Percentiles rank a stretch among this genome's conserved stretches.
Evolutionary conservation across 2,329 filamentous ascomycete genomes (phyloP).

Genomic region (Thielaviopsis punctulata): DNA sequence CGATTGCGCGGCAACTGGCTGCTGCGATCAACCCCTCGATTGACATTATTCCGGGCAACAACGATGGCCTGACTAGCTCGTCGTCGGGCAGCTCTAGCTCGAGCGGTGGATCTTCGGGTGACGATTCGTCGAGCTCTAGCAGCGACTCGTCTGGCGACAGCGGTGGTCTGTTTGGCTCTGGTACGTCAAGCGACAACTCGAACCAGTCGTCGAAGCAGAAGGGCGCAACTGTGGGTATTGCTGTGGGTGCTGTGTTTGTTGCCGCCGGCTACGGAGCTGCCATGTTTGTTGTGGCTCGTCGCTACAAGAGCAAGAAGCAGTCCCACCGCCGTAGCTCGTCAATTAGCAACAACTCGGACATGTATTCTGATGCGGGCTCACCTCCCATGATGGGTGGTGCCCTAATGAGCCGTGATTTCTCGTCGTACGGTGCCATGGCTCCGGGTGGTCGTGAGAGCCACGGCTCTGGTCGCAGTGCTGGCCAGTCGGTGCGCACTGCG

Average conservation of each 20-base stretch:
- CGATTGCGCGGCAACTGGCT: slow-evolving; percentile 56
- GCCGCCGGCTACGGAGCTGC: slow-evolving; percentile 79
- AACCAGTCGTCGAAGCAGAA: slow-evolving; percentile 40
- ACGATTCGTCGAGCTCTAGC: not conserved
- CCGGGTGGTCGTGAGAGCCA: slow-evolving; percentile 39
- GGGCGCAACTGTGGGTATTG: slow-evolving; percentile 52
- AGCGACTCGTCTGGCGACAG: slow-evolving; percentile 4
- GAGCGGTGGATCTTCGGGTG: not conserved
- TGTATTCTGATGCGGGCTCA: slow-evolving; percentile 34
- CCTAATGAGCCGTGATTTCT: slow-evolving; percentile 38
- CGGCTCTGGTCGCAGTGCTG: slow-evolving; percentile 44
- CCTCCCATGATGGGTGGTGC: slow-evolving; percentile 56
- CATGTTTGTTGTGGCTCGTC: slow-evolving; percentile 83
- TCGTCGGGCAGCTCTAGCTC: slow-evolving; percentile 17
- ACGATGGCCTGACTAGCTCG: slow-evolving; percentile 23
- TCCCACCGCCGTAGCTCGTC: slow-evolving; percentile 64
- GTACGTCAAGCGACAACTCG: slow-evolving; percentile 23
- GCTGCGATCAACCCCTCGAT: slow-evolving; percentile 71
- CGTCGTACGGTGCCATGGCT: slow-evolving; percentile 32
- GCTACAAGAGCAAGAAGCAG: slow-evolving; percentile 75
- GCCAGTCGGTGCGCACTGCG: slow-evolving; percentile 37
- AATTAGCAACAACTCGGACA: slow-evolving; percentile 37
- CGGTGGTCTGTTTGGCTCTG: slow-evolving; percentile 15
- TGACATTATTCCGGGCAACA: slow-evolving; percentile 38
- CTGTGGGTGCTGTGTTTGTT: slow-evolving; percentile 58